phyloP scores from a whole-genome alignment of 768 basidiomycete species.

The Termitomyces eurrhizus region DNA sequence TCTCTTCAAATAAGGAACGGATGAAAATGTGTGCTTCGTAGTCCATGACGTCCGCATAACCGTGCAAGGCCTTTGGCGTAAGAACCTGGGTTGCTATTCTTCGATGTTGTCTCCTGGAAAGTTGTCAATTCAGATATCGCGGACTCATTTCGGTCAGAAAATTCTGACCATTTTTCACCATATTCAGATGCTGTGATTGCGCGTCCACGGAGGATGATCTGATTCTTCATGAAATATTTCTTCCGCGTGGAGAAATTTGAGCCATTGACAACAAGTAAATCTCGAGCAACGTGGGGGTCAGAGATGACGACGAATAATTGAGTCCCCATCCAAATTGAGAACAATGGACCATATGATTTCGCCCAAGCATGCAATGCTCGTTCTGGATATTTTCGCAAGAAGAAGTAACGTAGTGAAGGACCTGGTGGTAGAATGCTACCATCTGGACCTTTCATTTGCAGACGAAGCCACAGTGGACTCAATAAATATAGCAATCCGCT shows the following conservation, averaged over 20 bases:
- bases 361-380: conserved; percentile 29
- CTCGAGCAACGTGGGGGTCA: conserved; percentile 28
- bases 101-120: conserved; percentile 35
- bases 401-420: conserved; percentile 24
- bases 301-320: conserved; percentile 34
- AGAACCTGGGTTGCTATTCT: conserved; percentile 33
- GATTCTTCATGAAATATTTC: conserved; percentile 31
- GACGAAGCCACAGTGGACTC: conserved; percentile 15
- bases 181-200: conserved; percentile 31
- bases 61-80: conserved; percentile 28
- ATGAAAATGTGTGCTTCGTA: conserved; percentile 37
- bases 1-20: conserved; percentile 28
- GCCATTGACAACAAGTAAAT: conserved; percentile 33
- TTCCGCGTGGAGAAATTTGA: conserved; percentile 31
- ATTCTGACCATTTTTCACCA: conserved; percentile 26
- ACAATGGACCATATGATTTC: conserved; percentile 28
- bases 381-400: conserved; percentile 32
- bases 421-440: conserved; percentile 25
- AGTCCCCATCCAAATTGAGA: conserved; percentile 34
- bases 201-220: conserved; percentile 28
- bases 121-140: background rate
- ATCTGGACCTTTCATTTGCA: conserved; percentile 13
- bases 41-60: conserved; percentile 31
- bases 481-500: background rate
- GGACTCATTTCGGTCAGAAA: background rate